Conservation (phyloP, 805 yeast species). For the Starmerella sirachaensis region DNA sequence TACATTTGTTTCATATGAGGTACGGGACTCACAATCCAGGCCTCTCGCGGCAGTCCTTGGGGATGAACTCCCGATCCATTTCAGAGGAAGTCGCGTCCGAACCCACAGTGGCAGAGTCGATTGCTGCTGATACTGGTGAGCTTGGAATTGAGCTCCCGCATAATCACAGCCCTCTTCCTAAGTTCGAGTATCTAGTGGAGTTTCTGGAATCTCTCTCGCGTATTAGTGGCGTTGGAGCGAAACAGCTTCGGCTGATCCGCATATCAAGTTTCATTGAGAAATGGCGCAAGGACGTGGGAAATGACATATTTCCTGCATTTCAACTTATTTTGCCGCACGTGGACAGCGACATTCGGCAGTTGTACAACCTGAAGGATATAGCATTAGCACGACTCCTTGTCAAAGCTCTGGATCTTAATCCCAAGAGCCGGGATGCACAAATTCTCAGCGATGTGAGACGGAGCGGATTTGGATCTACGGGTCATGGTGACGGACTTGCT, state of each 20-base stretch:
- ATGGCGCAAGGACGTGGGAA: slow-evolving; percentile 47
- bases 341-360: slow-evolving; percentile 39
- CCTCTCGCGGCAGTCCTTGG: too few relatives aligned
- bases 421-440: slow-evolving; percentile 48
- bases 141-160: slow-evolving; percentile 15
- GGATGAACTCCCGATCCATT: too few relatives aligned
- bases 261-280: slow-evolving; percentile 34
- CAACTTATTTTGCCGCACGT: slow-evolving; percentile 48
- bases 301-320: slow-evolving; percentile 56
- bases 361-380: slow-evolving; percentile 53
- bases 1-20: too few relatives aligned
- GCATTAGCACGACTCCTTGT: slow-evolving; percentile 41
- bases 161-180: slow-evolving; percentile 18
- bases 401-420: slow-evolving; percentile 45
- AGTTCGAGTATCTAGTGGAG: slow-evolving; percentile 17
- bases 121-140: slow-evolving; percentile 15
- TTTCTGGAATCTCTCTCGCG: slow-evolving; percentile 13
- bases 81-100: not conserved
- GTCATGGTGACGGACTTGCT: slow-evolving; percentile 35
- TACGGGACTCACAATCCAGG: too few relatives aligned
- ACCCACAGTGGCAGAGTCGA: not conserved
- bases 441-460: slow-evolving; percentile 30
- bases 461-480: not conserved
- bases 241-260: slow-evolving; percentile 15
- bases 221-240: slow-evolving; percentile 14